phyloP scores from a whole-genome alignment of 2,329 filamentous ascomycete genomes.

The Biscogniauxia mediterranea region DNA sequence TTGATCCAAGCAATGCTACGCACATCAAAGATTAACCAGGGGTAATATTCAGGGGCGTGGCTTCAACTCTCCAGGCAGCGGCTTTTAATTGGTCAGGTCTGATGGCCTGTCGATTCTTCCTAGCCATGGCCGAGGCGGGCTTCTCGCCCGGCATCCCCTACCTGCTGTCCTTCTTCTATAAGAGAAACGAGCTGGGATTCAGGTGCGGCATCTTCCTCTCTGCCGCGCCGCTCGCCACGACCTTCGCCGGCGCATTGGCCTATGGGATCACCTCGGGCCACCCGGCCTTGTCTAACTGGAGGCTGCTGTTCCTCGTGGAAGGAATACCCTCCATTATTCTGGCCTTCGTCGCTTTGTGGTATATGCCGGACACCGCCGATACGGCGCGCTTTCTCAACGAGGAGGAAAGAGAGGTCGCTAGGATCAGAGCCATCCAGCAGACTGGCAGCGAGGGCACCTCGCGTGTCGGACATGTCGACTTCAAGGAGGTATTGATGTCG shows the following conservation, averaged over 20 bases:
- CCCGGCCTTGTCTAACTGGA: constrained; percentile 47
- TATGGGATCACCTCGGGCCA: constrained; percentile 66
- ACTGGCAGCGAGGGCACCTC: constrained; percentile 48
- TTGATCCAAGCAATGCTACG: background rate
- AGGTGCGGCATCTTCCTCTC: constrained; percentile 36
- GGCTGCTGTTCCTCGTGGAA: constrained; percentile 36
- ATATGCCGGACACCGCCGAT: constrained; percentile 45
- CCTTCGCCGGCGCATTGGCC: constrained; percentile 66
- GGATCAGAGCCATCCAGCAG: constrained; percentile 51
- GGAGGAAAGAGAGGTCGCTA: constrained; percentile 58
- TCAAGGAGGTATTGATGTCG: constrained; percentile 46
- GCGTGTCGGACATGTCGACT: constrained; percentile 44
- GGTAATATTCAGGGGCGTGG: constrained; percentile 25
- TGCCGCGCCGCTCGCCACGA: constrained; percentile 63
- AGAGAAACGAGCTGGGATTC: constrained; percentile 44
- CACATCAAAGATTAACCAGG: background rate
- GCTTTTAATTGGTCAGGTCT: constrained; percentile 32
- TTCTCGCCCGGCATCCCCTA: constrained; percentile 35
- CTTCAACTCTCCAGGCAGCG: constrained; percentile 31
- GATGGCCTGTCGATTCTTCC: constrained; percentile 33
- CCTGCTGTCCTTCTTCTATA: constrained; percentile 38
- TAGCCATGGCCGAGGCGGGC: constrained; percentile 32
- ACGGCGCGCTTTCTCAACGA: constrained; percentile 53
- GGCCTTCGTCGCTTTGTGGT: constrained; percentile 29
- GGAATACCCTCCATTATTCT: constrained; percentile 34